Base-by-base conservation (phyloP, 306 rosid genomes). In the Cicer arietinum region DNA sequence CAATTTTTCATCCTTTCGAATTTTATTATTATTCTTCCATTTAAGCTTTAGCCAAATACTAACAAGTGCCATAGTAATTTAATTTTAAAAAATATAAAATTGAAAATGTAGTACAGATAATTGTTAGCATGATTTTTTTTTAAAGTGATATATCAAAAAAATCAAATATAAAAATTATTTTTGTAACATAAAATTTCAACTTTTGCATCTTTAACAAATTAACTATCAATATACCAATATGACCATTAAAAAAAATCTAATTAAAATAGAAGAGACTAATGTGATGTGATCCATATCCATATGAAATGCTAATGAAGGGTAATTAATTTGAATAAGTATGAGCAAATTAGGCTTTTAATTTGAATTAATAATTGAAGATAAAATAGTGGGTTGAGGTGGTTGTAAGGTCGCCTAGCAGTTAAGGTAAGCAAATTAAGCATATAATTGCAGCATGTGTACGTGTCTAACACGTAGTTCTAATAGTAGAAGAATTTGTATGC, bases 361-460 rank as follows among this genome's bases (percentile, higher is more conserved):
- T 3, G 1, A 16, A 41, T 37, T 46, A 79, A 63, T 10, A 46
- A 51, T n/a, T 51, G 56, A 51, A 52, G 53, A 76, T 76, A 65
- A 66, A 57, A 76, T 54, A 58, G 46, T 74, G 82, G 69, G 45
- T 80, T 79, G 76, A 67, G 83, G 80, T 84, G 75, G 87, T 85
- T 87, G 89, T 75, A 83, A 51, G 69, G 83, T 74, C 75, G 80
- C 80, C 81, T 73, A 82, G 65, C 81, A 78, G 64, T 75, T 43
- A 79, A 75, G 71, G 81, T 44, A 68, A 68, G 25, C 18, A 73
- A 66, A 69, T 3, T 30, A 77, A 77, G 77, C 63, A 50, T 66
- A 79, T 76, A 83, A 70, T 83, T 79, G 68, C 62, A 69, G 9
- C 78, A 60, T 74, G 69, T 48, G 73, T 80, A 40, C 43, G 45